Conservation (phyloP, 192 early-diverging fungal species). For the Linnemannia elongata region DNA sequence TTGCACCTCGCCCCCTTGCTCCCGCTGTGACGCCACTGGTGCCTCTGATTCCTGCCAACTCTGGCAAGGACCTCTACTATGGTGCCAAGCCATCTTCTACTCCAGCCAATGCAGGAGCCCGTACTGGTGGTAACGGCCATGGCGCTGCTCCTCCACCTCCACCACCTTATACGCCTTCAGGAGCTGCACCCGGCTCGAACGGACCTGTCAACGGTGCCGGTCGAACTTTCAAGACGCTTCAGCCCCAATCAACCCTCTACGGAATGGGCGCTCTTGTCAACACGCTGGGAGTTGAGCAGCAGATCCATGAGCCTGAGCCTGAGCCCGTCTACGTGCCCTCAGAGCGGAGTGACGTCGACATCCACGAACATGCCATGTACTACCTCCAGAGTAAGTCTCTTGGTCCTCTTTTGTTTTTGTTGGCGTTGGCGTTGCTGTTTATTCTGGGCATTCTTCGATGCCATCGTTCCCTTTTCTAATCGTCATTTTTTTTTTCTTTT, state of each 20-base stretch:
- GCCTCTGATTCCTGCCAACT: constrained; percentile 9
- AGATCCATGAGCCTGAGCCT: constrained; percentile 20
- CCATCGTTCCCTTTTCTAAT: background rate
- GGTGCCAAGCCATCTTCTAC: constrained; percentile 5
- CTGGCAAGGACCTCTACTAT: constrained; percentile 20
- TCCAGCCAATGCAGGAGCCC: background rate
- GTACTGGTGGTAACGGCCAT: background rate
- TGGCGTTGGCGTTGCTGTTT: background rate
- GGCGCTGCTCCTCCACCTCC: background rate
- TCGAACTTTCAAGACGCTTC: constrained; percentile 28
- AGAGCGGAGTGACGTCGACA: constrained; percentile 11
- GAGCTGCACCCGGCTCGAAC: background rate
- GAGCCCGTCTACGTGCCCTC: background rate
- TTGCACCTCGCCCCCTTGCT: constrained; percentile 33
- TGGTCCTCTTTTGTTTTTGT: background rate
- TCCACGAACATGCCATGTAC: constrained; percentile 12
- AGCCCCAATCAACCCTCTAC: constrained; percentile 38
- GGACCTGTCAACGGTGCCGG: constrained; percentile 1
- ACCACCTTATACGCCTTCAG: background rate
- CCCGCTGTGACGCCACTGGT: constrained; percentile 6
- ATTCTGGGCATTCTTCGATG: background rate
- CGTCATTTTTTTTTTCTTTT: background rate
- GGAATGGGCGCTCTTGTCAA: constrained; percentile 49
- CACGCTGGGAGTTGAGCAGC: constrained; percentile 46
- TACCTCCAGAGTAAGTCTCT: constrained; percentile 48